These are phyloP conservation scores for Trichoderma lentiforme DNA, from an alignment of 2,329 filamentous ascomycete species.

Conservation along the genomic window DNA sequence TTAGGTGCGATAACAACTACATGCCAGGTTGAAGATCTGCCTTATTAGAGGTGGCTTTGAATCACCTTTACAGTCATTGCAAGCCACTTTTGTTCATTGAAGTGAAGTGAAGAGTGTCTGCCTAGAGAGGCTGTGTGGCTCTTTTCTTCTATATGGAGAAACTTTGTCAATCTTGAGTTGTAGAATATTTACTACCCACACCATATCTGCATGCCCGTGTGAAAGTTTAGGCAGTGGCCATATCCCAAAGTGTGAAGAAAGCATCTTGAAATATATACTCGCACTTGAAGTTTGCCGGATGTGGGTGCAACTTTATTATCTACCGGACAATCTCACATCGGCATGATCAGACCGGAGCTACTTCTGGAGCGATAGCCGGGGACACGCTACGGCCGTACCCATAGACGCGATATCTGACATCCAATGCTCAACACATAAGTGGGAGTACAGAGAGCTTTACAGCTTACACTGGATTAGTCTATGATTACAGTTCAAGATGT, in stretches of 20 bases:
- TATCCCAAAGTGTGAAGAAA: not conserved
- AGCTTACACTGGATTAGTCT: not conserved
- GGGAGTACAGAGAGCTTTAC: not conserved
- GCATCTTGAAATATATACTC: not conserved
- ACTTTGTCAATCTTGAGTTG: too few relatives aligned
- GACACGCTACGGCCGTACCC: not conserved
- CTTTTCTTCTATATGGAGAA: not conserved
- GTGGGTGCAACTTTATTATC: not conserved
- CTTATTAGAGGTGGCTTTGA: not conserved
- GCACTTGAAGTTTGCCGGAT: not conserved
- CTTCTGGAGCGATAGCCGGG: not conserved
- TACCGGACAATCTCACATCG: not conserved
- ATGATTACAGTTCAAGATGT: not conserved
- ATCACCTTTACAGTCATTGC: not conserved
- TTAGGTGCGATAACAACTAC: not conserved
- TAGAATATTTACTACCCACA: not conserved
- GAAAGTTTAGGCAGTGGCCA: not conserved
- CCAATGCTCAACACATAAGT: not conserved
- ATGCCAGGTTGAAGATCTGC: not conserved
- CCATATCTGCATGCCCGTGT: not conserved
- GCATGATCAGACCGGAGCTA: not conserved
- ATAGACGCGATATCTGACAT: not conserved
- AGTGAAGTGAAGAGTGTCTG: not conserved
- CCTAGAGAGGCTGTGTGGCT: not conserved
- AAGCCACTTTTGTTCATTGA: not conserved